Evolutionary conservation across 2,329 filamentous ascomycete genomes (phyloP).

Genomic region (Monosporascus sp.): DNA sequence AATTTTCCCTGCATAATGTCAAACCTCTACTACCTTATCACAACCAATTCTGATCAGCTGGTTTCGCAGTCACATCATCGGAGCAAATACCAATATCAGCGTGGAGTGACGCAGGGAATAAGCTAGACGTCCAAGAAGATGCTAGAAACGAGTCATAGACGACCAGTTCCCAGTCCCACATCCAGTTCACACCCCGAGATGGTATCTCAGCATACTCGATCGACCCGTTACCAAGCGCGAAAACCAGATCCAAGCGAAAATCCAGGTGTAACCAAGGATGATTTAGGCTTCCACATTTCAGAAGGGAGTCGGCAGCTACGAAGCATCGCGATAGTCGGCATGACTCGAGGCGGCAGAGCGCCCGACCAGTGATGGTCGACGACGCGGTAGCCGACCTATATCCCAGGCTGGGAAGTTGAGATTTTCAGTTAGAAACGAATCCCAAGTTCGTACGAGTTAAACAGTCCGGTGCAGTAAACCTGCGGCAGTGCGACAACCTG

Average conservation of each 20-base stretch:
- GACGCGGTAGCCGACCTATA: constrained; percentile 6
- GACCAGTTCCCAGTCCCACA: constrained; percentile 18
- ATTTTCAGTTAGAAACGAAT: neutral
- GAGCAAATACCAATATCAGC: constrained; percentile 32
- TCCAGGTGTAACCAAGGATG: constrained; percentile 10
- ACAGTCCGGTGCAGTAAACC: neutral
- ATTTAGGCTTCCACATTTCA: constrained; percentile 21
- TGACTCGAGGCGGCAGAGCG: constrained; percentile 5
- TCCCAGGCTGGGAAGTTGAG: neutral
- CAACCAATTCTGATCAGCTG: constrained; percentile 47
- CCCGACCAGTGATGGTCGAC: constrained; percentile 3
- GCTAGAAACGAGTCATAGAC: constrained; percentile 5
- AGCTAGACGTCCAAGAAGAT: constrained; percentile 13
- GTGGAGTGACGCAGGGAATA: constrained; percentile 8
- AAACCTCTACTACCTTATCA: constrained; percentile 49
- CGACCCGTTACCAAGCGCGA: constrained; percentile 8
- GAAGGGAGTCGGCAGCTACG: constrained; percentile 9
- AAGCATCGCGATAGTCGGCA: constrained; percentile 1
- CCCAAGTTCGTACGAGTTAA: neutral
- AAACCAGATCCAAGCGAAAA: constrained; percentile 9
- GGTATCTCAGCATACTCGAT: constrained; percentile 10
- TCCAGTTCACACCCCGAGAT: constrained; percentile 18
- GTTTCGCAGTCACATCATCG: constrained; percentile 51
- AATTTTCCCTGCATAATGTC: constrained; percentile 45
- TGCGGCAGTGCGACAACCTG: neutral